Base-by-base conservation (phyloP, 257 asterid genomes). In the Scutellaria galericulata region DNA sequence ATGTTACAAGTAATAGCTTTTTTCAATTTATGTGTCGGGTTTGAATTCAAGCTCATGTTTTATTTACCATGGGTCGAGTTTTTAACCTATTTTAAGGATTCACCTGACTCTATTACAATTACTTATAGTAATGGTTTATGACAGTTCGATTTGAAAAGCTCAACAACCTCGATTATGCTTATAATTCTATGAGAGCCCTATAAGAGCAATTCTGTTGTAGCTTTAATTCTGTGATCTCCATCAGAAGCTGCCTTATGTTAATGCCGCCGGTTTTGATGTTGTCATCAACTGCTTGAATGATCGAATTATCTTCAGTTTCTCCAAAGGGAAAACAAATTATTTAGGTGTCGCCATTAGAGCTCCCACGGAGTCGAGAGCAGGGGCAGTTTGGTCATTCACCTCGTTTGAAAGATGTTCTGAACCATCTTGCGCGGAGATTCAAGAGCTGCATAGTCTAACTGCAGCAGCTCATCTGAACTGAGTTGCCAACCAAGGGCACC, bases 401-500 rank as follows among this genome's bases (percentile, higher is more conserved):
- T 86, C 24, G 99, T 94, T 79, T 94, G 99, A 45, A 91, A 94
- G 61, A 94, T 79, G 71, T 94, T 94, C 73, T 91, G 97, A 63
- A 94, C 80, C 99, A 94, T 94, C 81, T 83, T 83, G 7, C 65
- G 75, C 0, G 97, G 95, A 51, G 97, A 91, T 72, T 87, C 85
- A 3, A 68, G 80, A 40, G 97, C 97, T 15, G 90, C 92, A 48
- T 73, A 57, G 80, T 91, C 99, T 66, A 94, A 78, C 77, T 83
- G 86, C 66, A 63, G 61, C 73, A 91, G 40, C 83, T 94, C 99
- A 40, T 83, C 91, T 3, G 91, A 65, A 64, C 78, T 80, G 60
- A 94, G 96, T 71, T 75, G 80, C 99, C 97, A 94, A n/a, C 99
- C 99, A 15, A 94, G 94, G 42, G 97, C 96, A 12, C 96, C 99